Conservation (phyloP, 805 yeast species). For the Kodamaea nitidulidarum region DNA sequence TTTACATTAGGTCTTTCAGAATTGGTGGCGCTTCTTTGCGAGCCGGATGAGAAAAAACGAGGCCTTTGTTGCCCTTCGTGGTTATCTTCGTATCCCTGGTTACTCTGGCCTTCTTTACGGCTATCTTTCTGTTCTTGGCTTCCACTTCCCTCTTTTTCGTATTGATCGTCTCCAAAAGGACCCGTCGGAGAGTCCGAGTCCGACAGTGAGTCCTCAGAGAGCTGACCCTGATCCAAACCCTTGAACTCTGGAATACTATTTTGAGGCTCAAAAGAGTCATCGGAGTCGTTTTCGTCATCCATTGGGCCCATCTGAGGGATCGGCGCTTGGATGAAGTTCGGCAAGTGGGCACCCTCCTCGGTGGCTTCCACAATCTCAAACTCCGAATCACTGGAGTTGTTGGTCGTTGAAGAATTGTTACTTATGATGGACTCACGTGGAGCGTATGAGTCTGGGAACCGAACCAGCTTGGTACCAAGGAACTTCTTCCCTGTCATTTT, state of each 20-base stretch:
- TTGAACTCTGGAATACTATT: conserved; percentile 7
- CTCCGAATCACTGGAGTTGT: conserved; percentile 20
- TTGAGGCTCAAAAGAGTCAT: conserved; percentile 5
- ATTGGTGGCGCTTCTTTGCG: too few species aligned
- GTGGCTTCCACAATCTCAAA: conserved; percentile 3
- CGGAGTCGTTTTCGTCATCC: conserved; percentile 12
- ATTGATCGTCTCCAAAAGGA: not conserved
- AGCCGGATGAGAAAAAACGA: too few species aligned
- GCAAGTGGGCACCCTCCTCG: conserved; percentile 13
- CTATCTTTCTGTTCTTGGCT: too few species aligned
- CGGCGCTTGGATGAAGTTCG: conserved; percentile 16
- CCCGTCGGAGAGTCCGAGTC: conserved; percentile 1
- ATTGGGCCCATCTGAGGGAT: conserved; percentile 10
- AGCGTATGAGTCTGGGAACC: conserved; percentile 26
- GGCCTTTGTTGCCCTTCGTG: too few species aligned
- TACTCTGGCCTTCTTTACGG: too few species aligned
- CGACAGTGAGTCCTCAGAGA: not conserved
- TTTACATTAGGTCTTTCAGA: not conserved
- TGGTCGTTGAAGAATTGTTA: conserved; percentile 22
- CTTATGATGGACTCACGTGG: conserved; percentile 27
- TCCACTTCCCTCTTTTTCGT: too few species aligned
- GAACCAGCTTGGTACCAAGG: conserved; percentile 20
- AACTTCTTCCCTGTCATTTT: conserved; percentile 19
- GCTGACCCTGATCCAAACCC: not conserved
- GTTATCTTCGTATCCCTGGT: too few species aligned